phyloP scores from a whole-genome alignment of 345 rosid genomes.

The Rhodamnia rubescens region DNA sequence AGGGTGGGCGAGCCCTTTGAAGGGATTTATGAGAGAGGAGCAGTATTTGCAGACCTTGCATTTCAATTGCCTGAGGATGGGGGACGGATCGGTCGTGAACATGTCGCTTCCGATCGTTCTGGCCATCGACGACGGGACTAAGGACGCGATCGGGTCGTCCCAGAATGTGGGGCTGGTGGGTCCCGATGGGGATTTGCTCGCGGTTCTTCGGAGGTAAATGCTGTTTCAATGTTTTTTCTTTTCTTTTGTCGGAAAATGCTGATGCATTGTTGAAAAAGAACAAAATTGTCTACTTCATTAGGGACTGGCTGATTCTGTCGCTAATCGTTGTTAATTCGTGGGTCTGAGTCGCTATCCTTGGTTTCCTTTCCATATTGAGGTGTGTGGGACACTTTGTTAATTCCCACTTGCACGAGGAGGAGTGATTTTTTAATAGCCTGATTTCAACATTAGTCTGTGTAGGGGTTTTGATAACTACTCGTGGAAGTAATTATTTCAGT shows the following conservation, averaged over 20 bases:
- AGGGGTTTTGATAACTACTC: neutral
- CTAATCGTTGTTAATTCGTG: neutral
- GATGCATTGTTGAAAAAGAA: neutral
- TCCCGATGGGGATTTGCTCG: slow-evolving; percentile 56
- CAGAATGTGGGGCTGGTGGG: slow-evolving; percentile 44
- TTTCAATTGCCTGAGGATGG: slow-evolving; percentile 56
- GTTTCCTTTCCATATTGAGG: neutral
- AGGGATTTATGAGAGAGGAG: slow-evolving; percentile 90
- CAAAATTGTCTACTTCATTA: neutral
- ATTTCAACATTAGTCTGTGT: neutral
- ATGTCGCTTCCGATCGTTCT: slow-evolving; percentile 97
- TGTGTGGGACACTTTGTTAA: neutral
- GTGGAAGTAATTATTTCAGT: neutral
- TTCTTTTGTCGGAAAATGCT: slow-evolving; percentile 7
- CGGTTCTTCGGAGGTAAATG: slow-evolving; percentile 55
- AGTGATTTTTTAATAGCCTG: neutral
- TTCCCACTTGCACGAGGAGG: neutral
- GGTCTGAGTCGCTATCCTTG: neutral
- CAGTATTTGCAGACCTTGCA: slow-evolving; percentile 90
- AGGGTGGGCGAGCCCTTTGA: slow-evolving; percentile 95
- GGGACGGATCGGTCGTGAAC: slow-evolving; percentile 52
- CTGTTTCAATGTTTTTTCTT: neutral
- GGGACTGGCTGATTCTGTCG: neutral
- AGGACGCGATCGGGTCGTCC: slow-evolving; percentile 53
- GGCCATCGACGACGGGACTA: slow-evolving; percentile 74